Percentiles rank a stretch among this genome's conserved stretches.
phyloP scores from a whole-genome alignment of 192 early-diverging fungal genomes.

The Dissophora ornata region DNA sequence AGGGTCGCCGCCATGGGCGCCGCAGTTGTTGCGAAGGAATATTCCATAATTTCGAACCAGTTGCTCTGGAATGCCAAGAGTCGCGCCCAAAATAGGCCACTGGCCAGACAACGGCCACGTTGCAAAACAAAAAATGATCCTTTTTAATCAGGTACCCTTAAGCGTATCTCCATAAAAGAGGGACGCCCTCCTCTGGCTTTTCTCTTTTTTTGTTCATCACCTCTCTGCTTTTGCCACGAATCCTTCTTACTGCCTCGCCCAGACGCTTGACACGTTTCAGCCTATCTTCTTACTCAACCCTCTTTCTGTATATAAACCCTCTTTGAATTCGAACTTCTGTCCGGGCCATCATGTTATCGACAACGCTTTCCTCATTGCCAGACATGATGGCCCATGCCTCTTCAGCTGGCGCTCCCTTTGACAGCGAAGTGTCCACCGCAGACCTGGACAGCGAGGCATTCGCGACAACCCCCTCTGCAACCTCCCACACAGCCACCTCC shows the following conservation, averaged over 20 bases:
- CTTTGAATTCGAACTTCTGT: slow-evolving; percentile 37
- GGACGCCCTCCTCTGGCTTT: not conserved
- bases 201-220: slow-evolving; percentile 6
- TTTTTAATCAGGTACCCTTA: slow-evolving; percentile 33
- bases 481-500: slow-evolving; percentile 15
- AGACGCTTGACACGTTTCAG: slow-evolving; percentile 32
- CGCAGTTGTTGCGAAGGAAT: no score
- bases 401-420: slow-evolving; percentile 55
- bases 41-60: no score
- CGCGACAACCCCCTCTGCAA: slow-evolving; percentile 56
- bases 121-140: slow-evolving; percentile 11
- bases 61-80: no score
- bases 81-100: not conserved
- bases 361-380: slow-evolving; percentile 43
- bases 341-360: slow-evolving; percentile 59
- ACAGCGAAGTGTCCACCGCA: slow-evolving; percentile 57
- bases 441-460: slow-evolving; percentile 57
- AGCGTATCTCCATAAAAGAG: slow-evolving; percentile 2
- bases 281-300: not conserved
- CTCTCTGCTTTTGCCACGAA: slow-evolving; percentile 40
- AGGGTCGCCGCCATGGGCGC: no score
- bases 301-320: slow-evolving; percentile 37
- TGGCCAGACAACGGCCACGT: slow-evolving; percentile 15
- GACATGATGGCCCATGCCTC: slow-evolving; percentile 58
- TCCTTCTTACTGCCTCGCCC: slow-evolving; percentile 1